Evolutionary conservation across 1,139 yeast genomes (phyloP).

Genomic region (Lodderomyces parapsilosis): DNA sequence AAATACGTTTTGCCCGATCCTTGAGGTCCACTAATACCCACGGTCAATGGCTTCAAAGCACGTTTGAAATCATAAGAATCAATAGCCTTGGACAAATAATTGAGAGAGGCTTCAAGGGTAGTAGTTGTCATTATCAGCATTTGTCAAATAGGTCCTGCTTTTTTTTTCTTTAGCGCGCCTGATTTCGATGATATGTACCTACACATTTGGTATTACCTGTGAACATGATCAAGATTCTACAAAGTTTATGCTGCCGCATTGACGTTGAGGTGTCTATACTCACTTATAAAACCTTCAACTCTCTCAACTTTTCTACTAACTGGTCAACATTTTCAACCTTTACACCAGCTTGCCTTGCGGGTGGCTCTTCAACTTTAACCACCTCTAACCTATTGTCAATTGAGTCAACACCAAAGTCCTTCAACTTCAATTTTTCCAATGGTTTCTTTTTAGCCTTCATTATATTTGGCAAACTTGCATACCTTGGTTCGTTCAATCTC

Average conservation of each 20-base stretch:
- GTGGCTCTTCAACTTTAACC: conserved; percentile 80
- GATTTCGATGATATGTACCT: no score
- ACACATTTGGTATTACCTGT: no score
- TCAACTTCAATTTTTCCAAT: conserved; percentile 63
- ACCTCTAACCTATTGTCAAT: conserved; percentile 64
- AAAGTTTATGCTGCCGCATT: no score
- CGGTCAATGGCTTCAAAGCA: conserved; percentile 44
- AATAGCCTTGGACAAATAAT: conserved; percentile 21
- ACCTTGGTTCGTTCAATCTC: conserved; percentile 91
- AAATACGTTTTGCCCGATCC: conserved; percentile 88
- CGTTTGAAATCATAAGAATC: conserved; percentile 16
- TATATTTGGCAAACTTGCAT: conserved; percentile 88
- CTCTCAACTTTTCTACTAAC: conserved; percentile 75
- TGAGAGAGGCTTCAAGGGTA: conserved; percentile 16
- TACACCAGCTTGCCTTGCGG: conserved; percentile 76
- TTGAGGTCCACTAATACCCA: conserved; percentile 86
- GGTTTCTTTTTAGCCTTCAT: conserved; percentile 99
- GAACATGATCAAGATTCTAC: no score
- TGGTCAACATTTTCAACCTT: conserved; percentile 82
- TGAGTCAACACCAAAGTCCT: conserved; percentile 67
- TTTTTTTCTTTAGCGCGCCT: no score
- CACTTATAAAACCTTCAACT: conserved; percentile 42
- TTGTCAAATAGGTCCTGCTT: no score
- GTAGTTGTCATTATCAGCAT: conserved; percentile 20
- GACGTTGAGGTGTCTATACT: neutral